Evolutionary conservation across 2,329 filamentous ascomycete species (phyloP).

Genomic region (Ophiostoma sp.): DNA sequence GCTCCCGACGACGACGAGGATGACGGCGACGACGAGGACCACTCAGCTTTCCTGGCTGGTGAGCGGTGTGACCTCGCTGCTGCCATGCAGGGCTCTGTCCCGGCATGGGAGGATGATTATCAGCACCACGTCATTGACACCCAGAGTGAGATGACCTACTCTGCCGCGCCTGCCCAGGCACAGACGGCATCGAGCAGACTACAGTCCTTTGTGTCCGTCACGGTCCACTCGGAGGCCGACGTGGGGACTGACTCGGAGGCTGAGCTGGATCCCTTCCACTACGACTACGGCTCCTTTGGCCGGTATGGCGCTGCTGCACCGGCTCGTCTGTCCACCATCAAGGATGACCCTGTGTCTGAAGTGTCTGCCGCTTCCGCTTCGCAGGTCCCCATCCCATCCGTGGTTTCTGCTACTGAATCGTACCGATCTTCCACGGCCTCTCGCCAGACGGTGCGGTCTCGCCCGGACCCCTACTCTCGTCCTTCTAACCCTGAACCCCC

Average conservation of each 20-base stretch:
- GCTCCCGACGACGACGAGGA: neutral
- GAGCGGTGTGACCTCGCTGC: neutral
- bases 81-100: neutral
- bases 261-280: neutral
- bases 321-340: neutral
- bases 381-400: neutral
- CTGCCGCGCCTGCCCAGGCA: neutral
- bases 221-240: neutral
- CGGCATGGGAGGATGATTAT: constrained; percentile 22
- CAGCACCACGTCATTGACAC: constrained; percentile 21
- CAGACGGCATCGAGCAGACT: neutral
- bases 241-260: neutral
- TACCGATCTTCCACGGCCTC: neutral
- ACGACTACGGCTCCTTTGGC: neutral
- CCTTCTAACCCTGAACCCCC: constrained; percentile 13
- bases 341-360: neutral
- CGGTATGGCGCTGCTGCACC: neutral
- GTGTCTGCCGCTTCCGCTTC: neutral
- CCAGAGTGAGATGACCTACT: constrained; percentile 5
- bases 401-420: neutral
- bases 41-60: neutral
- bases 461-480: neutral
- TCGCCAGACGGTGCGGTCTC: neutral
- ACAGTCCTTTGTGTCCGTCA: constrained; percentile 1
- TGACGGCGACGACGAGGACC: neutral